A percentile compares a stretch with the other conserved stretches of the same genome.
These are phyloP conservation scores for Eucommia ulmoides DNA, from an alignment of 257 asterid species.

Conservation along the genomic window DNA sequence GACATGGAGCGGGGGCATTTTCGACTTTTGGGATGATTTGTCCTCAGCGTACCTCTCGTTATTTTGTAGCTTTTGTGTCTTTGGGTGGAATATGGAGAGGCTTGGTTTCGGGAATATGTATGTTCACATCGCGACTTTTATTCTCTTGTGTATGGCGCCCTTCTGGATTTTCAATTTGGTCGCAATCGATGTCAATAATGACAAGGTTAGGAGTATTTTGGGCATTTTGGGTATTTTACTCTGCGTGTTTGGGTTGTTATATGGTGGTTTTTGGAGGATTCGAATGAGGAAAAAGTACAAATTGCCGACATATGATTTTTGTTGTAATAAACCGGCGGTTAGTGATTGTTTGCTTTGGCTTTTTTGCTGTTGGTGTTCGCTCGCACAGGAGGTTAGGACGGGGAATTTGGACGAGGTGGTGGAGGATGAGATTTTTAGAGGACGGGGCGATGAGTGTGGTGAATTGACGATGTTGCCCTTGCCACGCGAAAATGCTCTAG, in stretches of 20 bases:
- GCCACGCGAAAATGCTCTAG: not conserved
- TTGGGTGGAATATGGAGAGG: conserved; percentile 4
- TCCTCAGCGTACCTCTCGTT: conserved; percentile 1
- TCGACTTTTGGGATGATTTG: not conserved
- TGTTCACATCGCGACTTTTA: conserved; percentile 1
- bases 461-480: not conserved
- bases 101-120: conserved; percentile 2
- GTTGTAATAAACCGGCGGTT: not conserved
- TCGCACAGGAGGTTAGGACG: not conserved
- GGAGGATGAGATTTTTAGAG: not conserved
- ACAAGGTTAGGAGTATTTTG: not conserved
- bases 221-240: not conserved
- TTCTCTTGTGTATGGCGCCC: not conserved
- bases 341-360: not conserved
- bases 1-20: not conserved
- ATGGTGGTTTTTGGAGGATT: conserved; percentile 2
- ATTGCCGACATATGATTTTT: not conserved
- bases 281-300: conserved; percentile 1
- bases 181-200: not conserved
- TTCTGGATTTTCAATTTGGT: not conserved
- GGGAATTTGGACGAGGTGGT: not conserved
- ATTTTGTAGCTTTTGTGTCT: not conserved
- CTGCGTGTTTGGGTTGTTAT: not conserved
- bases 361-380: conserved; percentile 2
- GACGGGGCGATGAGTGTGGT: not conserved